These are phyloP conservation scores for Euphorbia pulcherrima DNA, from an alignment of 345 rosid species.

Conservation along the genomic window DNA sequence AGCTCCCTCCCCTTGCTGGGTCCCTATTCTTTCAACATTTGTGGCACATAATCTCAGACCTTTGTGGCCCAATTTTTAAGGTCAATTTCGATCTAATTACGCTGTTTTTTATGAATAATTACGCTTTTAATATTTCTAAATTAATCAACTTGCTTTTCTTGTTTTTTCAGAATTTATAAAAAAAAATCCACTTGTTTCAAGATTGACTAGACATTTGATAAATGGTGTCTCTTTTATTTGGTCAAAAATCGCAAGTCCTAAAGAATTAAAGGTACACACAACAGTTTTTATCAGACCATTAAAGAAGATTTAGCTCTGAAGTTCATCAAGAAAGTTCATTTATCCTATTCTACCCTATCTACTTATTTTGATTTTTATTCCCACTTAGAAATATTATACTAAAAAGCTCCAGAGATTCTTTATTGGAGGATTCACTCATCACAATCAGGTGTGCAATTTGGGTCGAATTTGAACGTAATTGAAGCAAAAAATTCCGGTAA, in stretches of 20 bases:
- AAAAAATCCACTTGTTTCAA: too few relatives aligned
- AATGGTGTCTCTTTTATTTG: too few relatives aligned
- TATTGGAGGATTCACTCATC: too few relatives aligned
- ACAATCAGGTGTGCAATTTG: too few relatives aligned
- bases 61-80: neutral
- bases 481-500: neutral
- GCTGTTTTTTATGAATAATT: too few relatives aligned
- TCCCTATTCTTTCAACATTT: neutral
- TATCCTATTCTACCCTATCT: too few relatives aligned
- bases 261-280: slow-evolving; percentile 13
- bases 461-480: too few relatives aligned
- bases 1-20: neutral
- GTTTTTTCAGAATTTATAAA: too few relatives aligned
- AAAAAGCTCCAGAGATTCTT: neutral
- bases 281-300: slow-evolving; percentile 7
- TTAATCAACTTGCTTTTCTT: too few relatives aligned
- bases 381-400: neutral
- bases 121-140: too few relatives aligned
- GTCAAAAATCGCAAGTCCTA: slow-evolving; percentile 16
- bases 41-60: slow-evolving; percentile 13
- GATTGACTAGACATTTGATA: too few relatives aligned
- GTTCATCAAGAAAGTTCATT: slow-evolving; percentile 5
- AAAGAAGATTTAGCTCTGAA: slow-evolving; percentile 13
- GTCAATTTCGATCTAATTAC: neutral
- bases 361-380: neutral